These are phyloP conservation scores for Aspergillus sergii DNA, from an alignment of 2,329 filamentous ascomycete species.

Conservation along the genomic window DNA sequence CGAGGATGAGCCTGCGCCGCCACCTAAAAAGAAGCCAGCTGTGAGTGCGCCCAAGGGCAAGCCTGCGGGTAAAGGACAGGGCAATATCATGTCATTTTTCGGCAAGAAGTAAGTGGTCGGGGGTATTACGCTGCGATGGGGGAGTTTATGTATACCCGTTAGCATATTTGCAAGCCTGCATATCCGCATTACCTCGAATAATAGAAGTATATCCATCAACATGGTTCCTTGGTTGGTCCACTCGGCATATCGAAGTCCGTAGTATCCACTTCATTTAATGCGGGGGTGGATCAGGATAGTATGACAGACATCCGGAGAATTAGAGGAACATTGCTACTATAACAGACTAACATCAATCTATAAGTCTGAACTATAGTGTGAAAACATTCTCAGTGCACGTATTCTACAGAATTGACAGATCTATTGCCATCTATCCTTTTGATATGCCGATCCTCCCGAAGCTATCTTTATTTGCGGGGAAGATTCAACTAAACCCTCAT, in stretches of 20 bases:
- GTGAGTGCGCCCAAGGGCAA: slow-evolving; percentile 56
- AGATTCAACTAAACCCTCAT: background rate
- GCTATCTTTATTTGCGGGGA: background rate
- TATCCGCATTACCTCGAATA: background rate
- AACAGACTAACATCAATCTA: background rate
- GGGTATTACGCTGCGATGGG: background rate
- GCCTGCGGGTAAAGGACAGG: slow-evolving; percentile 58
- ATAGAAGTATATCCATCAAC: background rate
- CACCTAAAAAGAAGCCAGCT: slow-evolving; percentile 50
- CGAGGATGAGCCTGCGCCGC: slow-evolving; percentile 71
- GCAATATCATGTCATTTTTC: slow-evolving; percentile 92
- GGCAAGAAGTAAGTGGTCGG: slow-evolving; percentile 65
- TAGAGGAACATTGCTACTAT: background rate
- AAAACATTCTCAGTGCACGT: background rate
- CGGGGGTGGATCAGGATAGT: background rate
- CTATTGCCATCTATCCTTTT: background rate
- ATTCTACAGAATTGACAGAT: background rate
- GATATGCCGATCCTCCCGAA: background rate
- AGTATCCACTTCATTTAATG: background rate
- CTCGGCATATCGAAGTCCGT: background rate
- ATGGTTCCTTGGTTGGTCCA: background rate
- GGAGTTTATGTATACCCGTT: background rate
- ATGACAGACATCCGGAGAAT: background rate
- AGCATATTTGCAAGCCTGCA: background rate
- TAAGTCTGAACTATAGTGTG: background rate